These are phyloP conservation scores for Pogostemon cablin DNA, from an alignment of 257 asterid genomes.

Conservation along the genomic window DNA sequence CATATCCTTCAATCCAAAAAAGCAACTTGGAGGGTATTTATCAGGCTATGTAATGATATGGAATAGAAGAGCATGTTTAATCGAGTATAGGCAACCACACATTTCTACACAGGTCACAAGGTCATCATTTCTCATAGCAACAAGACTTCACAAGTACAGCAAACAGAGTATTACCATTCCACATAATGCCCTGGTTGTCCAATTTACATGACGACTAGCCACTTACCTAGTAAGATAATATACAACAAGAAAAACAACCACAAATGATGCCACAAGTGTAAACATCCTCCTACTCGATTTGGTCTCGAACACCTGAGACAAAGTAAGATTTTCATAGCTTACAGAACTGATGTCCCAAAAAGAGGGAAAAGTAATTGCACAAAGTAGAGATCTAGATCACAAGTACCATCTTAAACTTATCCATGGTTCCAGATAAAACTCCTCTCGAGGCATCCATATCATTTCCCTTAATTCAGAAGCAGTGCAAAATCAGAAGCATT, in stretches of 20 bases:
- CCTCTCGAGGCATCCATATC: constrained; percentile 98
- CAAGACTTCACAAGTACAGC: constrained; percentile 6
- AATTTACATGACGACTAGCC: background rate
- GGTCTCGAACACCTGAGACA: constrained; percentile 82
- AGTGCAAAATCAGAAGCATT: background rate
- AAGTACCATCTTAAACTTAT: constrained; percentile 86
- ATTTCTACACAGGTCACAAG: constrained; percentile 27
- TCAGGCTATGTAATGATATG: background rate
- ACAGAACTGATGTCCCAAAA: constrained; percentile 8
- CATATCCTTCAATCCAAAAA: background rate
- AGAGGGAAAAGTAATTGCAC: background rate
- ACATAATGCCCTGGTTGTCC: constrained; percentile 31
- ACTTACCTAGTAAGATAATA: constrained; percentile 79
- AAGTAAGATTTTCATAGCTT: background rate
- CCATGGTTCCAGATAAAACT: constrained; percentile 90
- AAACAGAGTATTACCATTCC: constrained; percentile 23
- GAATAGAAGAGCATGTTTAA: constrained; percentile 25
- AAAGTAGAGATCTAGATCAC: constrained; percentile 8
- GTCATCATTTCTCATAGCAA: constrained; percentile 25
- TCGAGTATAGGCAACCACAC: constrained; percentile 28
- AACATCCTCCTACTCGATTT: constrained; percentile 87
- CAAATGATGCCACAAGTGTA: constrained; percentile 84
- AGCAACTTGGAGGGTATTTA: background rate
- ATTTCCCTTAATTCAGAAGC: constrained; percentile 58
- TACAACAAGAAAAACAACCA: constrained; percentile 73